phyloP scores from a whole-genome alignment of 257 asterid species.

The Nicotiana knightiana region DNA sequence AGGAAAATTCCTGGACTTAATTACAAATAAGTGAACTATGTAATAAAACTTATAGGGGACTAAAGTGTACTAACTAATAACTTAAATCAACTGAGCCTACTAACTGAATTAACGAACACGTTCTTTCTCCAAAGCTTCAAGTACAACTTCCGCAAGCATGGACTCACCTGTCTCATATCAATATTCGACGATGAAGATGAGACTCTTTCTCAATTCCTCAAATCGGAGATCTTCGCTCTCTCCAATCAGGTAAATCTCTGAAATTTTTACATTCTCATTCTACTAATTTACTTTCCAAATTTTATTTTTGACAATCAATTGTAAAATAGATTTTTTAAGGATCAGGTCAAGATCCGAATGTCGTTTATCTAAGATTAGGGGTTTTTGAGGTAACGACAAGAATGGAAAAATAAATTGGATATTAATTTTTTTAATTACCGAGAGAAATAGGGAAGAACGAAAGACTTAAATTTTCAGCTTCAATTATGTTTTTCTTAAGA shows the following conservation, averaged over 20 bases:
- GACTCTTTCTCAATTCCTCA: constrained; percentile 72
- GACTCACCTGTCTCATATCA: not conserved
- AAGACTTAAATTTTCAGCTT: not conserved
- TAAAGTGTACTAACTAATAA: too few species aligned
- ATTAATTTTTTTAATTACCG: not conserved
- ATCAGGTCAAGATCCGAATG: not conserved
- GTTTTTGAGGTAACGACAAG: not conserved
- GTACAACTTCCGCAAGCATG: too few species aligned
- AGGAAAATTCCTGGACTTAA: too few species aligned
- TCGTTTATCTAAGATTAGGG: not conserved
- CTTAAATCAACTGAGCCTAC: too few species aligned
- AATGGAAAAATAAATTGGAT: not conserved
- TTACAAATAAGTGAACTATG: too few species aligned
- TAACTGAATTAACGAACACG: too few species aligned
- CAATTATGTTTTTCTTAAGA: not conserved
- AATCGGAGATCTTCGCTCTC: constrained; percentile 64
- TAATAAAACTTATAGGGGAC: too few species aligned
- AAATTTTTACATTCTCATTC: not conserved
- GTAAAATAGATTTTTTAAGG: not conserved
- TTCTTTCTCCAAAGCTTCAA: too few species aligned
- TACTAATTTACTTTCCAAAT: not conserved
- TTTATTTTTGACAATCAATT: not conserved
- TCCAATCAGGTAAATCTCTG: constrained; percentile 53
- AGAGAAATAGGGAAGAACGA: not conserved
- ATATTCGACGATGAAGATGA: constrained; percentile 80